Base-by-base conservation (phyloP, 192 early-diverging fungal genomes). In the Radiomyces spectabilis region DNA sequence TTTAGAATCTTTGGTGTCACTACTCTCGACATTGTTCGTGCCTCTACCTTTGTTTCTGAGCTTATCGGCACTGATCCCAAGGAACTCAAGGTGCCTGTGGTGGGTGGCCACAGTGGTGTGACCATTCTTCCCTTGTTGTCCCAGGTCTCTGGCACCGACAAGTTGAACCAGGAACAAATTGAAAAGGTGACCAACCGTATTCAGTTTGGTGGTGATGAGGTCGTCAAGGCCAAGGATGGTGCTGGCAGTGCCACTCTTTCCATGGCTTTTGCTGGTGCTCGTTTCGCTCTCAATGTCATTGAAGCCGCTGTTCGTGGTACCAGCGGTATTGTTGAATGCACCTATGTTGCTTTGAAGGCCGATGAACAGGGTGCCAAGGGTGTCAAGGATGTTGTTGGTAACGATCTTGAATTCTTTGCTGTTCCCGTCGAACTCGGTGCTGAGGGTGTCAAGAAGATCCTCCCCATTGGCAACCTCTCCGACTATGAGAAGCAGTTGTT, bases 121-220 rank as follows among this genome's bases (percentile, higher is more conserved):
- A 97, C 95, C 49, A 97, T 97, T 64, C 77, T 97, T 29, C 95
- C 95, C 9, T 77, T 97, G 27, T 80, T 97, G 40, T 86, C 83
- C 53, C 83, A 88, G 67, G 74, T 81, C 6, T 40, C 66, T 49
- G 70, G 85, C 27, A 77, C 80, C 32, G 56, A 84, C 35, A 78
- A 73, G 51, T 88, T 97, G 66, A 78, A 80, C 53, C 73, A 86
- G 42, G 86, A 88, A 59, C 83, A 94, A 79, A 63, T 83, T 49
- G 87, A 93, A 68, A 81, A 76, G 27, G 79, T 97, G 55, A 97
- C 95, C 50, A 63, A 93, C 64, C 92, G 93, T 66, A 97, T 97
- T 70, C 95, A 97, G 78, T 95, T 85, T 68, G 95, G 91, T 64
- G 95, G 95, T 64, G 95, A 97, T 66, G 95, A 97, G 74, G 95